Percentiles rank a stretch among this genome's conserved stretches.
Conservation (phyloP, 208 protist genomes). For the Naegleria lovaniensis region DNA sequence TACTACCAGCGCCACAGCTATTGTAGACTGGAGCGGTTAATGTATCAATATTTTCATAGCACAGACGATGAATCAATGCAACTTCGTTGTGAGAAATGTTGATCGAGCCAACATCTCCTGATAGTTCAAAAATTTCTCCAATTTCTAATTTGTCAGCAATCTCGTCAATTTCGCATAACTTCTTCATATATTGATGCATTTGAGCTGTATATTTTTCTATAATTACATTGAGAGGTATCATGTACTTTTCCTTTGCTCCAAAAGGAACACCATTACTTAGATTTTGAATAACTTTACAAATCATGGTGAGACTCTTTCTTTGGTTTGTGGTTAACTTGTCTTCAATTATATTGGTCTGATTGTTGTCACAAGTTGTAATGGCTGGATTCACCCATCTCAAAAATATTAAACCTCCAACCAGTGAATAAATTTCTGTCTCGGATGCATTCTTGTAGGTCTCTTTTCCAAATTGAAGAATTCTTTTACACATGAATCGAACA, state of each 20-base stretch:
- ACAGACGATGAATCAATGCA: background rate
- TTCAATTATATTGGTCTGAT: background rate
- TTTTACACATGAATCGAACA: slow-evolving; percentile 26
- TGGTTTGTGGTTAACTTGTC: slow-evolving; percentile 23
- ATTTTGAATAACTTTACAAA: slow-evolving; percentile 27
- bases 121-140: background rate
- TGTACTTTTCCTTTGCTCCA: slow-evolving; percentile 23
- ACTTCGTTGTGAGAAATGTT: slow-evolving; percentile 23
- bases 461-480: slow-evolving; percentile 25
- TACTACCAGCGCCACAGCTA: too few species aligned
- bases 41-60: background rate
- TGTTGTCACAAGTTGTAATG: background rate
- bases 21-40: background rate
- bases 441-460: background rate
- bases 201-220: background rate
- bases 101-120: background rate
- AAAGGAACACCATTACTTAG: slow-evolving; percentile 26
- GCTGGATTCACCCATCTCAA: slow-evolving; percentile 18
- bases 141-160: background rate
- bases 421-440: slow-evolving; percentile 4
- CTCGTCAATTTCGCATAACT: background rate
- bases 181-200: background rate
- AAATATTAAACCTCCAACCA: slow-evolving; percentile 23
- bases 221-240: slow-evolving; percentile 28
- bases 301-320: slow-evolving; percentile 22